These are phyloP conservation scores for Beauveria sp. DNA, from an alignment of 2,329 filamentous ascomycete species.

Conservation along the genomic window DNA sequence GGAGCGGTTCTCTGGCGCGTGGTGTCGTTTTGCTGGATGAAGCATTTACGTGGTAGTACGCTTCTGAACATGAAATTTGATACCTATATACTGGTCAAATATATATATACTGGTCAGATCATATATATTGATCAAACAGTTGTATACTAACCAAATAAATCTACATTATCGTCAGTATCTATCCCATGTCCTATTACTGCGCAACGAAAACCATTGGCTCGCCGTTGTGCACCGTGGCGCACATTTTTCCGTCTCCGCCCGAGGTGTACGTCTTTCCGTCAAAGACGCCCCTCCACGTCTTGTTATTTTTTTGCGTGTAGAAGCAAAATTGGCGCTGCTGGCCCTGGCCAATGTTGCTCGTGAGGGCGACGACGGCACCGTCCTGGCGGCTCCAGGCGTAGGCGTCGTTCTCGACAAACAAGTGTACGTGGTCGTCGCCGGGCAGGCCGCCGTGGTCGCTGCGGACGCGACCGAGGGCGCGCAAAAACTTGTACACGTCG, in stretches of 20 bases:
- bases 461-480: constrained; percentile 4
- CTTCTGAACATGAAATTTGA: too few relatives aligned
- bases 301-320: constrained; percentile 28
- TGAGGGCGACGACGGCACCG: constrained; percentile 37
- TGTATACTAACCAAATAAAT: background rate
- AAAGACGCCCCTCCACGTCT: constrained; percentile 33
- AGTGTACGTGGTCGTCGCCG: constrained; percentile 34
- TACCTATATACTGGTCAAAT: background rate
- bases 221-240: constrained; percentile 32
- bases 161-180: background rate
- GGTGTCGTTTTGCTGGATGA: constrained; percentile 21
- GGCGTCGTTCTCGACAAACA: constrained; percentile 32
- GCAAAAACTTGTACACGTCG: constrained; percentile 41
- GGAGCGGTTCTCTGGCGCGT: constrained; percentile 13
- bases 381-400: constrained; percentile 39
- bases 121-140: background rate
- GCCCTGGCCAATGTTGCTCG: constrained; percentile 34
- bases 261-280: constrained; percentile 26
- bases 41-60: constrained; percentile 20
- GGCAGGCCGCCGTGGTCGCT: constrained; percentile 29
- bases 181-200: background rate
- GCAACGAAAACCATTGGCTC: constrained; percentile 33
- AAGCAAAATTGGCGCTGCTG: constrained; percentile 34
- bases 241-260: constrained; percentile 33
- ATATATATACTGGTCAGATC: background rate